Conservation (phyloP, 2,329 filamentous ascomycete genomes). For the Rhynchosporium secalis region DNA sequence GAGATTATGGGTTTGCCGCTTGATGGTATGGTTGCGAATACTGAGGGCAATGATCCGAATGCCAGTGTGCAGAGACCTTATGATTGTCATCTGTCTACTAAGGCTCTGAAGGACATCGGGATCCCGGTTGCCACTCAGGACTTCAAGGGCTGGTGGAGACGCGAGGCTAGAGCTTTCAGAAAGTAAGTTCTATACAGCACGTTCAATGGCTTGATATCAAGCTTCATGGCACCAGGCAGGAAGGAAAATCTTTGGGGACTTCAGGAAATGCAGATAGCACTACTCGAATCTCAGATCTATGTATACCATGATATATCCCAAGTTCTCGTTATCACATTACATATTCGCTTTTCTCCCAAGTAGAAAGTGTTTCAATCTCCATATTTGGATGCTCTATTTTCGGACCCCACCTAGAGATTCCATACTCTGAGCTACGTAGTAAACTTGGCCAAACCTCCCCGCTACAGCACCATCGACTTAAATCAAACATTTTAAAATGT, state of each 20-base stretch:
- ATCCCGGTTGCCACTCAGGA: conserved; percentile 74
- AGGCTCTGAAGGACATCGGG: conserved; percentile 67
- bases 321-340: too few species aligned
- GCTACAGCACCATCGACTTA: conserved; percentile 1
- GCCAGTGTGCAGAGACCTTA: conserved; percentile 77
- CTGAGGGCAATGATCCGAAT: conserved; percentile 70
- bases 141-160: conserved; percentile 80
- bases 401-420: neutral
- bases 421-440: neutral
- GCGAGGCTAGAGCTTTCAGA: conserved; percentile 58
- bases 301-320: too few species aligned
- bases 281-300: too few species aligned
- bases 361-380: neutral
- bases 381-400: neutral
- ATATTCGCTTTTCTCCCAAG: too few species aligned
- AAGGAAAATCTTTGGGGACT: neutral
- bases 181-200: conserved; percentile 23
- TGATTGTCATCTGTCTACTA: conserved; percentile 84
- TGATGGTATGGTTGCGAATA: conserved; percentile 66
- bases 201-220: neutral
- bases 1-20: conserved; percentile 76
- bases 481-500: conserved; percentile 17
- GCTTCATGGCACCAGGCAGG: neutral
- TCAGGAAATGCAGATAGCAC: too few species aligned
- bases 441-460: neutral